phyloP scores from a whole-genome alignment of 139 green algal genomes.

The Spirogloea muscicola region DNA sequence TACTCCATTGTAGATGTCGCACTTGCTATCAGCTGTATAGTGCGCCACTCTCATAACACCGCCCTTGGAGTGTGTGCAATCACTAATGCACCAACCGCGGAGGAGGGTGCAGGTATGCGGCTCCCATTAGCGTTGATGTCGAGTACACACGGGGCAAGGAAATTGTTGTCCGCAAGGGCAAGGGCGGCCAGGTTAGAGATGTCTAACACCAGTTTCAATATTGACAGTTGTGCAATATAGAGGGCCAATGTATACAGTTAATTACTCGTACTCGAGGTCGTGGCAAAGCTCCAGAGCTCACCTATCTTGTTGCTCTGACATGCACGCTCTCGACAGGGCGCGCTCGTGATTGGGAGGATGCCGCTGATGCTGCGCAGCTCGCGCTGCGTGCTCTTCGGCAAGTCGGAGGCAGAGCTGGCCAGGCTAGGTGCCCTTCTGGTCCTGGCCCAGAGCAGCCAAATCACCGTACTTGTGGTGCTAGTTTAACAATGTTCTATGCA shows the following conservation, averaged over 20 bases:
- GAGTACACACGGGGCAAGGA: constrained; percentile 95
- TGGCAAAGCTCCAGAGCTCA: too few species aligned
- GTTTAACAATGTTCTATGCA: too few species aligned
- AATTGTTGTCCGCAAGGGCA: constrained; percentile 77
- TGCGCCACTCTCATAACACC: not conserved
- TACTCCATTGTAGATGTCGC: too few species aligned
- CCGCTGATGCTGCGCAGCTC: constrained; percentile 95
- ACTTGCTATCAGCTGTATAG: too few species aligned
- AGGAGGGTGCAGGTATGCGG: constrained; percentile 78
- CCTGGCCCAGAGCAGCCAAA: too few species aligned
- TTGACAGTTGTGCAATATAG: not conserved
- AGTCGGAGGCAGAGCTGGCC: constrained; percentile 82
- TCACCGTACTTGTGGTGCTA: too few species aligned
- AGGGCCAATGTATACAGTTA: too few species aligned
- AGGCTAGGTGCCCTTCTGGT: constrained; percentile 47
- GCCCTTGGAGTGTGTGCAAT: not conserved
- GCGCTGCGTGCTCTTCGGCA: constrained; percentile 72
- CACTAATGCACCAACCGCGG: too few species aligned
- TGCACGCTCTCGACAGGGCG: too few species aligned
- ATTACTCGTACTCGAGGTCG: too few species aligned
- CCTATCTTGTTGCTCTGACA: too few species aligned
- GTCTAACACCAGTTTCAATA: not conserved
- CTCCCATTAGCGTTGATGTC: constrained; percentile 93
- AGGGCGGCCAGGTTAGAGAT: constrained; percentile 45
- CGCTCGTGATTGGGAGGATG: constrained; percentile 87